Evolutionary conservation across 345 rosid species (phyloP), one percentile per base, ranked within the genome.

Genomic region (Reutealis trisperma): DNA sequence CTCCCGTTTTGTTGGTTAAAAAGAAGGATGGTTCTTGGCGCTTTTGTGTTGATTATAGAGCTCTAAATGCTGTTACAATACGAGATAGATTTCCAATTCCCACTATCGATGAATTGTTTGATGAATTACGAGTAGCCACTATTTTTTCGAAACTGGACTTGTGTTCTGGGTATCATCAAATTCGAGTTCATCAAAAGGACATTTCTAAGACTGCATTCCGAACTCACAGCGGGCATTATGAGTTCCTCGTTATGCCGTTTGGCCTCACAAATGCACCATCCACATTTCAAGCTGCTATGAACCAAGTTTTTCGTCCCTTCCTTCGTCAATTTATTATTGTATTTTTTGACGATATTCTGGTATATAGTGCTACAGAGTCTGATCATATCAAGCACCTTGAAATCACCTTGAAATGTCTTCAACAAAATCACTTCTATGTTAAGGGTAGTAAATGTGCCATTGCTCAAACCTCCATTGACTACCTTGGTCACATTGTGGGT

Each of bases 141-240:
- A 32, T 32, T 34, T 64, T 64, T 41, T 64, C 49, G 2, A 64
- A 64, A 21, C 4, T 64, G 18, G 49, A 64, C 16, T 34, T 64
- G n/a, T 1, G 11, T 19, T 30, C 1, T 0, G 45, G 68, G 2
- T 6, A 37, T 3, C 68, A 64, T 12, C 68, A 64, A 64, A 64
- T 64, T 14, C 0, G 15, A 8, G 45, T 37, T 5, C 0, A 16
- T 0, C n/a, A 0, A 6, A 2, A 0, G 6, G 2, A 64, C 0
- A 2, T 64, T 1, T 7, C 0, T 2, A 64, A 64, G n/a, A 64
- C 12, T 3, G 12, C 68, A 1, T 64, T 64, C 16, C 22, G 15
- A 30, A 64, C 68, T 30, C 68, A 64, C 19, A 8, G 8, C 1
- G 63, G 63, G 3, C 63, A 58, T 8, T 58, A 58, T 22, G 63